Evolutionary conservation across 257 asterid genomes (phyloP), one percentile per base, ranked within the genome.

Genomic region (Plectranthus barbatus): DNA sequence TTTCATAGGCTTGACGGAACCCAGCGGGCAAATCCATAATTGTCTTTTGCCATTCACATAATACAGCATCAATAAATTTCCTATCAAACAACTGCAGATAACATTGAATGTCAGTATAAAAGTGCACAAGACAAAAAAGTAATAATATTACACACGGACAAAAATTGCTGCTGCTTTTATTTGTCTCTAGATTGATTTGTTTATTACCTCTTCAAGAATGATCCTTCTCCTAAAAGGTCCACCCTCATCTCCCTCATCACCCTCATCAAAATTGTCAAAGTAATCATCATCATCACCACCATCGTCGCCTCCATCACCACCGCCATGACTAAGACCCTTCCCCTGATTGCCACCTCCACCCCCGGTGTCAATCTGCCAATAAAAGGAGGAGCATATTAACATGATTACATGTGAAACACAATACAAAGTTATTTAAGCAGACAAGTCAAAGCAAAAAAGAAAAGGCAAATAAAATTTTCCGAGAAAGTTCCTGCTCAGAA

Each of bases 231-330:
- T 79, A 75, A 93, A 90, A 9, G 83, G 80, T 48, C 99, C 99
- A 71, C 90, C 97, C 19, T 93, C 97, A 10, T 87, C 97, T 68
- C 97, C 99, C 11, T 91, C 98, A 64, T 90, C 96, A 23, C 84
- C 99, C 81, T 93, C 99, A 33, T 93, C 99, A 74, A 90, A 93
- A 72, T 93, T 75, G 68, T 93, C 97, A 29, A 90, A 85, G 90
- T 93, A 93, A 77, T 92, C 92, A 50, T 93, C 99, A 73, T 93
- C 99, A 74, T 93, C 99, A n/a, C 94, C 99, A 50, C 83, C 94
- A 74, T 85, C 99, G 67, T 87, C 99, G 11, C 96, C 96, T 13
- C 99, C 99, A 75, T 87, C 99, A 65, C 99, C 99, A 40, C 99
- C 99, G 2, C 96, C 96, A 64, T 84, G 79, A 73, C 79, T 80